Evolutionary conservation across 129 eudicot genomes (phyloP).

Genomic region (Oenanthe sinensis): DNA sequence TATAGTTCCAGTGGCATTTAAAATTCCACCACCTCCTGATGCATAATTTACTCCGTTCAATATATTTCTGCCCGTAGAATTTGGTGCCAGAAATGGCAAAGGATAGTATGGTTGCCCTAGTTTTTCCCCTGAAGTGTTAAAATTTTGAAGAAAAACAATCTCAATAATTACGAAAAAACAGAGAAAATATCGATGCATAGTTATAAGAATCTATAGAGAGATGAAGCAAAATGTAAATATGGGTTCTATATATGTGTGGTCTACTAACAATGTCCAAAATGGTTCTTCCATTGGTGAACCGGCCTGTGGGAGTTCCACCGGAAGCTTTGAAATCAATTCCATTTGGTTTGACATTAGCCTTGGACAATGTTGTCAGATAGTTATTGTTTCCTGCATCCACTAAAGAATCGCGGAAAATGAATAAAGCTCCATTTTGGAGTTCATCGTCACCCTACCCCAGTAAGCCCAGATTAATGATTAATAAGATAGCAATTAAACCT

Average conservation of each 20-base stretch:
- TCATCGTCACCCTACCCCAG: conserved; percentile 22
- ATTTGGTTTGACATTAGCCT: conserved; percentile 69
- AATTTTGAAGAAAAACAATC: background rate
- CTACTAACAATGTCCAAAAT: conserved; percentile 88
- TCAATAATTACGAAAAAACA: background rate
- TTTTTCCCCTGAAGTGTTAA: conserved; percentile 47
- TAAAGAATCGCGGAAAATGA: conserved; percentile 87
- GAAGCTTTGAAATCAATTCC: conserved; percentile 85
- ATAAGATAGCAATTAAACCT: conserved; percentile 12
- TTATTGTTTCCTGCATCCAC: conserved; percentile 96
- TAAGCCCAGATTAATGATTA: conserved; percentile 13
- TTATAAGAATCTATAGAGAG: background rate
- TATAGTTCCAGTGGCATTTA: conserved; percentile 85
- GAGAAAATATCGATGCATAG: background rate
- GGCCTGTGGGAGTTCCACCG: conserved; percentile 84
- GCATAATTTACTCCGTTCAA: conserved; percentile 89
- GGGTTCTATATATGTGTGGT: background rate
- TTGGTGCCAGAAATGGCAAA: conserved; percentile 79
- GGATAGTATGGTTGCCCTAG: conserved; percentile 70
- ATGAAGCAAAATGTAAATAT: background rate
- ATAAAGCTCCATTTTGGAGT: conserved; percentile 62
- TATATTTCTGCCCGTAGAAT: conserved; percentile 53
- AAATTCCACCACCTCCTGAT: conserved; percentile 93
- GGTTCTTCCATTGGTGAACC: conserved; percentile 88
- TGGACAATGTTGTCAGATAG: conserved; percentile 66